These are phyloP conservation scores for Phytopythium vexans DNA, from an alignment of 352 stramenopile genomes.

Conservation along the genomic window DNA sequence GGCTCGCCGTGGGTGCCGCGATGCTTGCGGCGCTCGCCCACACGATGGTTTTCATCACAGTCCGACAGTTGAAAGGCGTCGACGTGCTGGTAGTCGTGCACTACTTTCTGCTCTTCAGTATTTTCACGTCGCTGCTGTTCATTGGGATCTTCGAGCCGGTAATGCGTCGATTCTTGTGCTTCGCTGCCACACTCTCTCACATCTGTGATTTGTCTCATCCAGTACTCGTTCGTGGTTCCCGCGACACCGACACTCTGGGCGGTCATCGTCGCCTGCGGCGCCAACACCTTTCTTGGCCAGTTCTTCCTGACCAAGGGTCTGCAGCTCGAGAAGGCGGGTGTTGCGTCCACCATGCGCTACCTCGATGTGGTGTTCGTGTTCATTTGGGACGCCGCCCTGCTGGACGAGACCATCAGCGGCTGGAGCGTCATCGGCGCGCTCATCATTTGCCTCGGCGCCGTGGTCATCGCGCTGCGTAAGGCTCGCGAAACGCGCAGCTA, in stretches of 20 bases:
- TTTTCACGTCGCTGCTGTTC: conserved; percentile 32
- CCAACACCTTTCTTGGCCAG: conserved; percentile 52
- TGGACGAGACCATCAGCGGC: conserved; percentile 38
- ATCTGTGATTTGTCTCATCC: conserved; percentile 5
- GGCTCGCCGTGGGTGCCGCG: conserved; percentile 26
- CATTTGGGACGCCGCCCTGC: conserved; percentile 49
- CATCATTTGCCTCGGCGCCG: conserved; percentile 39
- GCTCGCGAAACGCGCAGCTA: neutral
- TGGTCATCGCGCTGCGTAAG: conserved; percentile 44
- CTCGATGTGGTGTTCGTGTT: conserved; percentile 70
- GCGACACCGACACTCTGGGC: conserved; percentile 36
- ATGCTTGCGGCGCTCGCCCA: conserved; percentile 41
- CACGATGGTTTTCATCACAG: conserved; percentile 44
- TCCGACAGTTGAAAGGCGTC: conserved; percentile 43
- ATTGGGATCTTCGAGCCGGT: conserved; percentile 43
- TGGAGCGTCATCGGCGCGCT: conserved; percentile 44
- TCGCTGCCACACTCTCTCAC: conserved; percentile 6
- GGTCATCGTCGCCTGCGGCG: conserved; percentile 37
- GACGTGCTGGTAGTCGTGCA: conserved; percentile 50
- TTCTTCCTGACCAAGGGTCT: conserved; percentile 64
- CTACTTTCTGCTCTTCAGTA: conserved; percentile 56
- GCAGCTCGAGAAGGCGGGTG: conserved; percentile 61
- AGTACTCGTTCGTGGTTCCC: conserved; percentile 24
- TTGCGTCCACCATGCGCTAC: conserved; percentile 69
- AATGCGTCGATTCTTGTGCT: conserved; percentile 2